Base-by-base conservation (phyloP, 768 basidiomycete genomes). In the Saitozyma sp. region DNA sequence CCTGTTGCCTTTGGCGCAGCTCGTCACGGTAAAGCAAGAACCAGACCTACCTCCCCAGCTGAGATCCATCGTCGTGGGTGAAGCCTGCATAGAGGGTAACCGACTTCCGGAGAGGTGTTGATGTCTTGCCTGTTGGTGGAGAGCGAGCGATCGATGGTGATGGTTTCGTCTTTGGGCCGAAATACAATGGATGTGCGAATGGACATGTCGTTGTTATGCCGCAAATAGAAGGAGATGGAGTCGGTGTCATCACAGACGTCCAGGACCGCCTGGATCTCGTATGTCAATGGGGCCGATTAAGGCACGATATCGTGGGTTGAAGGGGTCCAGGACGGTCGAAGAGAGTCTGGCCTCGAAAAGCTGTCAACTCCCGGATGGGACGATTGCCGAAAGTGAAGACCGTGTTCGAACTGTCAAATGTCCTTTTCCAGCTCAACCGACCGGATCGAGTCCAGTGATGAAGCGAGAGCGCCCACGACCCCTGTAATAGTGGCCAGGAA, bases 121-220 rank as follows among this genome's bases (percentile, higher is more conserved):
- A 59, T 41, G 49, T 49, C 46, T n/a, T 19, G n/a, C 6, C 11
- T 17, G 6, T 7, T 20, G 6, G 57, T 50, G 8, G 57, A 59
- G 9, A 8, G 9, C 37, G 7, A 6, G 7, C 57, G 7, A 40
- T 8, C 16, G 48, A 59, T 46, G 6, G 11, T 8, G 13, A 59
- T 9, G 8, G 6, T n/a, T 37, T 59, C 48, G 7, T 29, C 49
- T 6, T 9, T 17, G 45, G 48, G 49, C 8, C n/a, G 9, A 20
- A 59, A 59, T 8, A 9, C 46, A 46, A 59, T 59, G 16, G 49
- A 8, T 6, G 57, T 59, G 14, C 46, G 14, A 43, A 50, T 38
- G 13, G 8, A 13, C 17, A 8, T 8, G n/a, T 41, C 57, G n/a
- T 42, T 16, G 8, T 46, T 17, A n/a, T 50, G 14, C 9, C 45